Base-by-base conservation (phyloP, 1,284 basidiomycete species). In the Cryptococcus depauperatus region DNA sequence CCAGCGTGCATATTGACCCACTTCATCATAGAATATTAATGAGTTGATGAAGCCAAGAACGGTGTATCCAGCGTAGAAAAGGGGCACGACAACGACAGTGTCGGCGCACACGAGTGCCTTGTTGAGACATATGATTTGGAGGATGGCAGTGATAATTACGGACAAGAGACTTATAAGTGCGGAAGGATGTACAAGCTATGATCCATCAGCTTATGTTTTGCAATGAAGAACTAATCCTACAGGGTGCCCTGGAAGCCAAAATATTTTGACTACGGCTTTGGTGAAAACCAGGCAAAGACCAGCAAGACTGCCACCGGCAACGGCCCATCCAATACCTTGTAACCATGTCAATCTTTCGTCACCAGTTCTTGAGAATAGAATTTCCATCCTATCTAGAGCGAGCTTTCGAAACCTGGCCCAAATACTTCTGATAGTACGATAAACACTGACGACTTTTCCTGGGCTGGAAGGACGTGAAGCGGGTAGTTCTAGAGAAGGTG, bases 101-200 rank as follows among this genome's bases (percentile, higher is more conserved):
- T 75, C 74, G 16, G 69, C 69, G 45, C 66, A 70, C 58, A 81
- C 81, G 18, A 92, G 74, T 4, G 84, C 90, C 45, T 82, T 80
- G 66, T 93, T 92, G 29, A 95, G 75, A 64, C 87, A 92, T 35
- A 90, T 79, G 51, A 95, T 93, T 66, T 96, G 91, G 28, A 83
- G 70, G 14, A 95, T 80, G 1, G 89, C 90, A 0, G 88, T 90
- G 35, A 79, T 63, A 5, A 77, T 77, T 28, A 95, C 78, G 21
- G 92, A 72, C 29, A 91, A 71, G 54, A 95, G 80, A 0, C 88
- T 91, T 62, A 91, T 78, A 48, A 93, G 81, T 1, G 85, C 77
- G 0, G 88, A 80, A 0, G 79, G 76, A 56, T 88, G 85, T 1
- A 82, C 80, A 54, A 93, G 85, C 72, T 74, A 52, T 22, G 4